Evolutionary conservation across 2,329 filamentous ascomycete genomes (phyloP), one percentile per base, ranked within the genome.

Genomic region (Diaporthe sp.): DNA sequence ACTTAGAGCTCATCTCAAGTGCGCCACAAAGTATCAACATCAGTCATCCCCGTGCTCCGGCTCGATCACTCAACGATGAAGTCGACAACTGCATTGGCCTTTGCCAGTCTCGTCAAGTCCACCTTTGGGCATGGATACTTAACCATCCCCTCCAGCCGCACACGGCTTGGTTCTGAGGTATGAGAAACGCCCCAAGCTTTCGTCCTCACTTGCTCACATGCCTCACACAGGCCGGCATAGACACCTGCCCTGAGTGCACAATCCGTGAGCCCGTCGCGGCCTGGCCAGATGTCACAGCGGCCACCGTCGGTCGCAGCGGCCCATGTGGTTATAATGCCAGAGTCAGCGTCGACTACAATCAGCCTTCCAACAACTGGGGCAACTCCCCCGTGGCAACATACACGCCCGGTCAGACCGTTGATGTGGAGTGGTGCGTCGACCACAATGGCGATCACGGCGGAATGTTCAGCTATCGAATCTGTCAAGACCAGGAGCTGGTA

Each of bases 361-460:
- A 83, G 63, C 87, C 88, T 0, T 78, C 79, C 0, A 74, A 73
- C 3, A 79, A 82, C 78, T 89, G 87, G 87, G 88, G 88, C 30
- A 81, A 79, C 13, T 70, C 80, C 0, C 80, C 83, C 0, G 85
- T 88, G 0, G 83, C 79, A 2, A 87, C 83, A 1, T 89, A 89
- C 79, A 79, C 80, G 0, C 80, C 85, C 0, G 88, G 87, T 0
- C 81, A 89, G 13, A 79, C 83, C 0, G 79, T 89, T 32, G 85
- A 88, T 32, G 88, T 89, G 0, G 81, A 88, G 78, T 90, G 88
- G 88, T 90, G 88, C 70, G 84, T 89, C 25, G 88, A 90, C 77
- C 81, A 88, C 79, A 90, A 89, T 76, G 88, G 88, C 0, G 88
- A 90, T 76, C 88, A 90, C 75, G 87, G 88, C 35, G 88, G 88